Base-by-base conservation (phyloP, 306 rosid species). In the Gynostemma pentaphyllum region DNA sequence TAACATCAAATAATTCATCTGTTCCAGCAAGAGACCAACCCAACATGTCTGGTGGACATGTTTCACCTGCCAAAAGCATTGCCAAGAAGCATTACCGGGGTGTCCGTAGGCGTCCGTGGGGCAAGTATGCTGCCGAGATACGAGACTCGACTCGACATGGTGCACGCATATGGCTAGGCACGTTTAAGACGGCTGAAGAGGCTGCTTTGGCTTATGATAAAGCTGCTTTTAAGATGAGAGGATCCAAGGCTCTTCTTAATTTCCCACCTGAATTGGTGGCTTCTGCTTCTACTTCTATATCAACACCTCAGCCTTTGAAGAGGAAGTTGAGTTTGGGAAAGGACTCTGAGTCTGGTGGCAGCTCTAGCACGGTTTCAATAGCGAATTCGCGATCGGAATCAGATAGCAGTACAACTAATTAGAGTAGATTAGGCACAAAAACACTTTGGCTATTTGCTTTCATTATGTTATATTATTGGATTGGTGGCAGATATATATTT, bases 51-150 rank as follows among this genome's bases (percentile, higher is more conserved):
- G 26, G 15, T 47, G 14, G 9, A n/a, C 54, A 70, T 64, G 75
- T 82, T 1, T 78, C 80, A 26, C 68, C 87, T 0, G 42, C 71
- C 1, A 65, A 55, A 49, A 57, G 6, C 75, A 66, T 86, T 4
- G 68, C 67, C 14, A 90, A 84, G 79, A 90, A 86, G 72, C 97
- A 87, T 77, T 90, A 87, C 65, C 72, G 97, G 52, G 97, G 97
- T 2, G 97, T 89, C 6, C 68, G 97, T 64, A 79, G 85, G 8
- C 81, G 97, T 1, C 97, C 97, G 0, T 89, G 97, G 97, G 97
- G 97, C 15, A 89, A 89, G 53, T 89, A 80, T 32, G 97, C 97
- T 0, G 95, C 97, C 3, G 97, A 89, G 83, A 89, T 89, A 47
- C 89, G 97, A 0, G 97, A 89, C 80, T 84, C 97, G 0, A 45